Evolutionary conservation across 2,329 filamentous ascomycete genomes (phyloP).

Genomic region (Exophiala sp.): DNA sequence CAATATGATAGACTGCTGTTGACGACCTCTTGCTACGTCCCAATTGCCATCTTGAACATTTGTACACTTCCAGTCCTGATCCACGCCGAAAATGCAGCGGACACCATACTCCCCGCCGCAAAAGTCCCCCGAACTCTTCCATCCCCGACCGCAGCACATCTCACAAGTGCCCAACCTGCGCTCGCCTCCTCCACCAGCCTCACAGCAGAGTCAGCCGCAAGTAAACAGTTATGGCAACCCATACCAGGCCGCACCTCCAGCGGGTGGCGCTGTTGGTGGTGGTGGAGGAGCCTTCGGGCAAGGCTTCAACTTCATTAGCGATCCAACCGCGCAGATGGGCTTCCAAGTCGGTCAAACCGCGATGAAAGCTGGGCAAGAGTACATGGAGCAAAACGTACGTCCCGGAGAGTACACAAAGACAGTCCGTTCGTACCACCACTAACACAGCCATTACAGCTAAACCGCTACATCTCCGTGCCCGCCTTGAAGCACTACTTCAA

Average conservation of each 20-base stretch:
- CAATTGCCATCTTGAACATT: no score
- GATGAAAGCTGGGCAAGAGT: slow-evolving; percentile 86
- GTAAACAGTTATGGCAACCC: slow-evolving; percentile 47
- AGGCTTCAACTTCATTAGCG: slow-evolving; percentile 80
- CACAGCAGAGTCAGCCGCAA: slow-evolving; percentile 57
- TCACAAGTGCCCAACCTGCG: slow-evolving; percentile 96
- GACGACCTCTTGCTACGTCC: no score
- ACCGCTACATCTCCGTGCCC: slow-evolving; percentile 83
- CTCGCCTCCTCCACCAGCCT: slow-evolving; percentile 77
- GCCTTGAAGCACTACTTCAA: slow-evolving; percentile 99
- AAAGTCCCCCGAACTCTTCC: slow-evolving; percentile 87
- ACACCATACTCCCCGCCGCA: slow-evolving; percentile 72
- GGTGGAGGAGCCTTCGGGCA: slow-evolving; percentile 39
- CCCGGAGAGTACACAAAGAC: no score
- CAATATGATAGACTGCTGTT: no score
- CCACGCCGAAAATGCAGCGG: slow-evolving; percentile 69
- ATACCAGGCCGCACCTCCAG: slow-evolving; percentile 42
- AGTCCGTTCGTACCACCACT: no score
- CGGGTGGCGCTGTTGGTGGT: slow-evolving; percentile 10
- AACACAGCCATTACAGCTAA: slow-evolving; percentile 51
- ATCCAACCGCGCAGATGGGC: slow-evolving; percentile 90
- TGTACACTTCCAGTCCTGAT: no score
- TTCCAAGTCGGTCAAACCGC: slow-evolving; percentile 91
- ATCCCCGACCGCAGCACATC: slow-evolving; percentile 96
- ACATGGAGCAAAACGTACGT: slow-evolving; percentile 94